Conservation (phyloP, 495 filamentous ascomycete species). For the Talaromyces trachyspermus region DNA sequence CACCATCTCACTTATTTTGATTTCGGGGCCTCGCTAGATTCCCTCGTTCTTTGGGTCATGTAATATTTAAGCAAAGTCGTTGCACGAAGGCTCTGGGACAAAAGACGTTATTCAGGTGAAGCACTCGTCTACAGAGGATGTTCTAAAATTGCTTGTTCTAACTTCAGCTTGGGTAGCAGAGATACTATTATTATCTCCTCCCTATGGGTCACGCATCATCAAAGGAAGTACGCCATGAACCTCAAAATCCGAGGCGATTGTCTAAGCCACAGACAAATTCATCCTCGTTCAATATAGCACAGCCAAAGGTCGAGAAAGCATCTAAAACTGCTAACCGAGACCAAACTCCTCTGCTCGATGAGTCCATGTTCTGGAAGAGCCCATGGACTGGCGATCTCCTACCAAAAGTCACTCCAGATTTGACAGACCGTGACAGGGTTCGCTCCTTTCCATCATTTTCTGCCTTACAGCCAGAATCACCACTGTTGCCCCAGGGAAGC, state of each 20-base stretch:
- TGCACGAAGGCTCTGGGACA: too few species aligned
- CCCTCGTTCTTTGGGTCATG: too few species aligned
- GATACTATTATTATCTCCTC: conserved; percentile 13
- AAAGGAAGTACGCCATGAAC: conserved; percentile 28
- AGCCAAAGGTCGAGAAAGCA: conserved; percentile 12
- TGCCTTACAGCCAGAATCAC: background rate
- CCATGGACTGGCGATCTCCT: conserved; percentile 9
- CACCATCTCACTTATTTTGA: too few species aligned
- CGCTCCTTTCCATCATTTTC: conserved; percentile 2
- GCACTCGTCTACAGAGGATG: too few species aligned
- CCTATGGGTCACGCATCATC: conserved; percentile 15
- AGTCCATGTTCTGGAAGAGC: conserved; percentile 9
- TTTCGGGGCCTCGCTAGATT: too few species aligned
- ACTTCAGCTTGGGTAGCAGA: conserved; percentile 31
- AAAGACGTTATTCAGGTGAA: too few species aligned
- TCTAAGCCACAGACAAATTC: conserved; percentile 33
- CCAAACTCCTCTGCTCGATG: background rate
- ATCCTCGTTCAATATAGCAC: conserved; percentile 2
- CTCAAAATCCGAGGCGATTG: conserved; percentile 30
- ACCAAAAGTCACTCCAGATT: conserved; percentile 1
- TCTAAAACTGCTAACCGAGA: conserved; percentile 6
- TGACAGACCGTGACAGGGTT: background rate
- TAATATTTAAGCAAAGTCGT: too few species aligned
- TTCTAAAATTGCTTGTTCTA: too few species aligned
- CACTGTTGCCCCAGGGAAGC: background rate